Percentiles rank a stretch among this genome's conserved stretches.
phyloP scores from a whole-genome alignment of 305 asterid species.

The Fraxinus greggii region DNA sequence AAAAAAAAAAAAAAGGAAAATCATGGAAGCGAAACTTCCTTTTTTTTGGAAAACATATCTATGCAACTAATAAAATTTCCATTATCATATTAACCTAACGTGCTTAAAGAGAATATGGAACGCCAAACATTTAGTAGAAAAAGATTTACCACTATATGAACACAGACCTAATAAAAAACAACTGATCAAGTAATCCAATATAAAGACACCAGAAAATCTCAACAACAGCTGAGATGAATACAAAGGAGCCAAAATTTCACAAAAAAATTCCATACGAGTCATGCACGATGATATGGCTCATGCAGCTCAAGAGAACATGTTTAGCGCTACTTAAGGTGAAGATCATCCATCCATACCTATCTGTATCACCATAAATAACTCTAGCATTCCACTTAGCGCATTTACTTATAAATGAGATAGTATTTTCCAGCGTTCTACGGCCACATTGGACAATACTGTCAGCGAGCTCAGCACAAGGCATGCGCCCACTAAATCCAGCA shows the following conservation, averaged over 20 bases:
- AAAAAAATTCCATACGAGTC: neutral
- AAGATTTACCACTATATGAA: neutral
- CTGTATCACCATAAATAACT: constrained; percentile 95
- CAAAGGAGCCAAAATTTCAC: neutral
- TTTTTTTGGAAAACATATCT: neutral
- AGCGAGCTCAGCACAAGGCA: constrained; percentile 99
- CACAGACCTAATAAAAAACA: neutral
- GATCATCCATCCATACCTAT: constrained; percentile 48
- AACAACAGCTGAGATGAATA: neutral
- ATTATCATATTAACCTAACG: constrained; percentile 1
- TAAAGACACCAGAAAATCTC: neutral
- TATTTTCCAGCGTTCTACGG: constrained; percentile 88
- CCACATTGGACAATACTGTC: constrained; percentile 99
- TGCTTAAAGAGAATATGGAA: constrained; percentile 5
- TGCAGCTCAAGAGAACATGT: constrained; percentile 1
- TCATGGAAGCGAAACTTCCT: neutral
- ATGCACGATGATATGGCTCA: constrained; percentile 9
- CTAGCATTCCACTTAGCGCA: constrained; percentile 77
- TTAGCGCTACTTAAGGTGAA: neutral
- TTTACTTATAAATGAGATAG: constrained; percentile 78
- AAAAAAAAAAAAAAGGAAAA: too few species aligned
- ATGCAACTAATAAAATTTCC: neutral
- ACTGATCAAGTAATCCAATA: neutral
- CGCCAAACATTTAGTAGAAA: neutral
- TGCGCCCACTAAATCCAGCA: constrained; percentile 99